Base-by-base conservation (phyloP, 257 asterid species). In the Solanum stenotomum region DNA sequence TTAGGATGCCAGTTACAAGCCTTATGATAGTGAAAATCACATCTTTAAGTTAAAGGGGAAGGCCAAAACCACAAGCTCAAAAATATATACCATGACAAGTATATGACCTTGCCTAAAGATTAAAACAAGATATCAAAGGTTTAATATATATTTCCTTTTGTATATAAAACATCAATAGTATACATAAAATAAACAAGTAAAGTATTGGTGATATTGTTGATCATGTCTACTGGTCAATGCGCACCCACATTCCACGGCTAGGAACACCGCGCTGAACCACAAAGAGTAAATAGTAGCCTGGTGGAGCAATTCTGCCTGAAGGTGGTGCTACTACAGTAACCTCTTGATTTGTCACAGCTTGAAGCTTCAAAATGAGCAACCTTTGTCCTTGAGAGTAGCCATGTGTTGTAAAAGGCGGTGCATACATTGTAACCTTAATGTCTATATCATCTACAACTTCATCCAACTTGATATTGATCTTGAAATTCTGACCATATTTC, bases 391-490 rank as follows among this genome's bases (percentile, higher is more conserved):
- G 93, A 0, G 99, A 97, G 91, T 93, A 96, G 3, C 99, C 99
- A 65, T 96, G 99, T 18, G 99, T 96, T 31, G 99, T 97, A 88
- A 97, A 97, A 3, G 99, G 99, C 20, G 99, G 98, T 4, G 97
- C 89, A 85, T 93, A 96, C 98, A 96, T 93, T 0, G 98, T 94
- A 18, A 96, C 95, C 91, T 91, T 94, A 14, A 93, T 71, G 1
- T 91, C 91, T 0, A 67, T 35, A 75, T n/a, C 15, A 11, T n/a
- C 87, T 8, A 91, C 56, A 8, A 13, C 68, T 0, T 68, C 91
- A 2, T 56, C 63, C 81, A 85, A 77, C 1, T 75, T 16, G 46
- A 95, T 31, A 1, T 16, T 37, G 27, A 94, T 65, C 2, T 27
- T 56, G 75, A 97, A 94, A 6, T 89, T 87, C 3, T 16, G 76